phyloP scores from a whole-genome alignment of 225 moss, liverwort and hornwort genomes.

The Polytrichum commune region DNA sequence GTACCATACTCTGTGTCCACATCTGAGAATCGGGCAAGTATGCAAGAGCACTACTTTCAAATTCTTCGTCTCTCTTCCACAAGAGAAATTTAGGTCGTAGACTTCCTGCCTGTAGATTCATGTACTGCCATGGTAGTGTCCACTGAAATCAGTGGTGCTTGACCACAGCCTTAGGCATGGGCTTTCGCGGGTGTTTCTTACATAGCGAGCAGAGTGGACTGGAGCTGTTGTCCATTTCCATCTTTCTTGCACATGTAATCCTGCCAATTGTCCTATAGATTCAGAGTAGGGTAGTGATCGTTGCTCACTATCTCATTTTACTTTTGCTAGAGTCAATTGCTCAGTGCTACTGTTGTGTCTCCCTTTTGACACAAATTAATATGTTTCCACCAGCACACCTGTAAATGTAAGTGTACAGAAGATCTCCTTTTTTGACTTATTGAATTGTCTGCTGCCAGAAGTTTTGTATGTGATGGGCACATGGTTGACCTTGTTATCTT shows the following conservation, averaged over 20 bases:
- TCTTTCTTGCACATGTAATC: slow-evolving; percentile 23
- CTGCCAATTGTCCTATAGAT: slow-evolving; percentile 34
- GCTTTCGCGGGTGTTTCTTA: slow-evolving; percentile 33
- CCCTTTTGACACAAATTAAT: slow-evolving; percentile 49
- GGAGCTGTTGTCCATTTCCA: slow-evolving; percentile 18
- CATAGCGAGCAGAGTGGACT: slow-evolving; percentile 27
- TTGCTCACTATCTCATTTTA: slow-evolving; percentile 10
- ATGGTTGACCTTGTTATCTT: neutral
- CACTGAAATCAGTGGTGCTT: slow-evolving; percentile 41
- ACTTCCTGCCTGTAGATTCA: slow-evolving; percentile 8
- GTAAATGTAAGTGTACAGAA: slow-evolving; percentile 70
- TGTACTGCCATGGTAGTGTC: slow-evolving; percentile 47
- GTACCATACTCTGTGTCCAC: neutral
- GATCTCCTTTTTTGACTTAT: slow-evolving; percentile 37
- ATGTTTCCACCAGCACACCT: slow-evolving; percentile 21
- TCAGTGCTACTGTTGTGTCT: slow-evolving; percentile 45
- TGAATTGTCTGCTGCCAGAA: neutral
- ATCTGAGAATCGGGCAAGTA: slow-evolving; percentile 5
- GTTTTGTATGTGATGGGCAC: neutral
- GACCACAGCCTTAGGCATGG: slow-evolving; percentile 33
- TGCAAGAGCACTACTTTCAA: slow-evolving; percentile 8
- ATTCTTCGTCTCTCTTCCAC: slow-evolving; percentile 8
- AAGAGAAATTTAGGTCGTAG: slow-evolving; percentile 14
- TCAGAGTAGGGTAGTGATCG: slow-evolving; percentile 22
- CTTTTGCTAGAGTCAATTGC: slow-evolving; percentile 22